A percentile compares a stretch with the other conserved stretches of the same genome.
Evolutionary conservation across 805 yeast genomes (phyloP).

Genomic region (Lipomyces kockii): DNA sequence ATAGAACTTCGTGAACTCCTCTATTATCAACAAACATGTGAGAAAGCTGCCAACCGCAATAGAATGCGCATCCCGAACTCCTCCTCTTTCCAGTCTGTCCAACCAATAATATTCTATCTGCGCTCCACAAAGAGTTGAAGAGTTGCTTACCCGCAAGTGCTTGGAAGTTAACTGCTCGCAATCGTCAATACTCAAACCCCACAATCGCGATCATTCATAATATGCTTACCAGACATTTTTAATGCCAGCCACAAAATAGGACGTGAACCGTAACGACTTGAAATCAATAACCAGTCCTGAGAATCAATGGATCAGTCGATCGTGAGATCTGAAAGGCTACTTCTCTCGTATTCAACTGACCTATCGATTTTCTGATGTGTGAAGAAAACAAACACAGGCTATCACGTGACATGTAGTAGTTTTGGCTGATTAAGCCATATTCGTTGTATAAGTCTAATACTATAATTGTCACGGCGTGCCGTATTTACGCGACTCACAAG

Average conservation of each 20-base stretch:
- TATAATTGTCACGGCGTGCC: background rate
- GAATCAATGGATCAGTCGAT: background rate
- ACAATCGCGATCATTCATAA: background rate
- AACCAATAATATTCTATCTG: background rate
- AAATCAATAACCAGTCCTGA: background rate
- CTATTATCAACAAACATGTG: slow-evolving; percentile 32
- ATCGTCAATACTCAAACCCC: background rate
- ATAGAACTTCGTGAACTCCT: slow-evolving; percentile 92
- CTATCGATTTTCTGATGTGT: background rate
- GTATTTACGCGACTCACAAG: background rate
- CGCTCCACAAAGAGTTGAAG: background rate
- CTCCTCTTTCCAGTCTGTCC: background rate
- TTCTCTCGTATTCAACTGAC: background rate
- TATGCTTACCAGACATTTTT: slow-evolving; percentile 11
- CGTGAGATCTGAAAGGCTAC: background rate
- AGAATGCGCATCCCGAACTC: background rate
- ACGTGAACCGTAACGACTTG: background rate
- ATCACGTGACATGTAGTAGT: background rate
- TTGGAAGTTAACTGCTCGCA: slow-evolving; percentile 39
- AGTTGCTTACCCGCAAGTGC: slow-evolving; percentile 38
- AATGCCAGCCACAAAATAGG: background rate
- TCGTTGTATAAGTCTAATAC: background rate
- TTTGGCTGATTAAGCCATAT: background rate
- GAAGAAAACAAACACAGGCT: background rate
- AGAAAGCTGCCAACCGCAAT: slow-evolving; percentile 11